Evolutionary conservation across 192 early-diverging fungal genomes (phyloP).

Genomic region (Backusella mclennaniae): DNA sequence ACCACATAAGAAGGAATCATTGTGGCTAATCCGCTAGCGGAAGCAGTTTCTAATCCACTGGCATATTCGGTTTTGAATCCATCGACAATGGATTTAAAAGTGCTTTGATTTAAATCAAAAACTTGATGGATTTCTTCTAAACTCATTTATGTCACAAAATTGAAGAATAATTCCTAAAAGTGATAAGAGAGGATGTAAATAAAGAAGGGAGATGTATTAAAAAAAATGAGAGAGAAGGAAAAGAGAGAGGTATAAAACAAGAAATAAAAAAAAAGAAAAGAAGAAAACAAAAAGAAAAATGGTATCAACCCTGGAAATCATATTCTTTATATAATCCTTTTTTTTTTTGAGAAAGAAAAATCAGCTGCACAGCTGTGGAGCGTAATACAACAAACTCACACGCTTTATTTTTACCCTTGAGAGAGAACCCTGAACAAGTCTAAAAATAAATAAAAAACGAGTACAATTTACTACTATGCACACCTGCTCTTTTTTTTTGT

Average conservation of each 20-base stretch:
- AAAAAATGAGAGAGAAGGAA: neutral
- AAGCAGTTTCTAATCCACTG: conserved; percentile 31
- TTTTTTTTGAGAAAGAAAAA: neutral
- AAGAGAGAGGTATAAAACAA: neutral
- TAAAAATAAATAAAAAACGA: neutral
- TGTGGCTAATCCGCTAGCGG: conserved; percentile 45
- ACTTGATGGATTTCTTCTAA: conserved; percentile 13
- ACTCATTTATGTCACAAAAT: conserved; percentile 3
- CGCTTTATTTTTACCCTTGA: conserved; percentile 7
- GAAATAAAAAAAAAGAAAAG: neutral
- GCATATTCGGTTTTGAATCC: conserved; percentile 29
- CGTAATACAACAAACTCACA: neutral
- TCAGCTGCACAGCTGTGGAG: neutral
- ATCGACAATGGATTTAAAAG: conserved; percentile 26
- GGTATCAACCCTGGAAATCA: neutral
- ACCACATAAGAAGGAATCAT: conserved; percentile 94
- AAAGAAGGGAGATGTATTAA: neutral
- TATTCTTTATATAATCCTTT: conserved; percentile 7
- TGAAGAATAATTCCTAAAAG: neutral
- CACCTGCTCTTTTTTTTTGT: neutral
- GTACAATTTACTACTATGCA: neutral
- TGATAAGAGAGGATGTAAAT: neutral
- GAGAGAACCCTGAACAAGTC: neutral
- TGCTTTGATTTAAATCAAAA: conserved; percentile 14
- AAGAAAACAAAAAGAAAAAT: conserved; percentile 4